Percentiles rank a stretch among this genome's conserved stretches.
Evolutionary conservation across 805 yeast species (phyloP).

Genomic region (Metschnikowia gruessii): DNA sequence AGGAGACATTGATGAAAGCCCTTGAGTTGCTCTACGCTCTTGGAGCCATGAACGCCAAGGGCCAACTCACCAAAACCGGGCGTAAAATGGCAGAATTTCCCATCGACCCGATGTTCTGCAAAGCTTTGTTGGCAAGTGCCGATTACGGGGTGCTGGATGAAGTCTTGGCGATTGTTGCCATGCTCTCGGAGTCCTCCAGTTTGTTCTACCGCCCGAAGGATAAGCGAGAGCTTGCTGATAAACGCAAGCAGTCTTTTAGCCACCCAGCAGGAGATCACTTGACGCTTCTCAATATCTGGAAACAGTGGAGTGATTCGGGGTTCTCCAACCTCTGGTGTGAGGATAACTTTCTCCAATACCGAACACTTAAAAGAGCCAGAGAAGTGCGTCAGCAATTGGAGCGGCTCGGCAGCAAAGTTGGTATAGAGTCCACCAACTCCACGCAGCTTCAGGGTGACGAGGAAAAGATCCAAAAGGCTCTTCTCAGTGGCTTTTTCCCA

Average conservation of each 20-base stretch:
- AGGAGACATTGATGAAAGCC: slow-evolving; percentile 68
- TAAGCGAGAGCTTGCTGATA: slow-evolving; percentile 62
- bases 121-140: slow-evolving; percentile 63
- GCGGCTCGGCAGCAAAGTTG: slow-evolving; percentile 54
- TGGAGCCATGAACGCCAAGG: slow-evolving; percentile 81
- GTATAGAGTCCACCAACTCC: slow-evolving; percentile 30
- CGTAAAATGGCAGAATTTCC: slow-evolving; percentile 89
- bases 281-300: slow-evolving; percentile 68
- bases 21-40: slow-evolving; percentile 79
- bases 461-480: slow-evolving; percentile 47
- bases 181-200: slow-evolving; percentile 76
- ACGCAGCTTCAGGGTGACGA: slow-evolving; percentile 13
- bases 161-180: slow-evolving; percentile 70
- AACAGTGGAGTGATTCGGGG: slow-evolving; percentile 70
- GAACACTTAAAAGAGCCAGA: slow-evolving; percentile 63
- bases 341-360: slow-evolving; percentile 76
- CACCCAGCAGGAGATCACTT: slow-evolving; percentile 74
- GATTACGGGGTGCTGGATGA: slow-evolving; percentile 62
- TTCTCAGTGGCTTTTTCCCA: slow-evolving; percentile 68
- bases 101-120: slow-evolving; percentile 85
- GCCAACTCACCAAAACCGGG: slow-evolving; percentile 75
- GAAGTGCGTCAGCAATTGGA: slow-evolving; percentile 71
- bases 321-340: slow-evolving; percentile 78
- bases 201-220: slow-evolving; percentile 71
- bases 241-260: slow-evolving; percentile 53